phyloP scores from a whole-genome alignment of 306 rosid genomes.

The Luffa aegyptiaca region DNA sequence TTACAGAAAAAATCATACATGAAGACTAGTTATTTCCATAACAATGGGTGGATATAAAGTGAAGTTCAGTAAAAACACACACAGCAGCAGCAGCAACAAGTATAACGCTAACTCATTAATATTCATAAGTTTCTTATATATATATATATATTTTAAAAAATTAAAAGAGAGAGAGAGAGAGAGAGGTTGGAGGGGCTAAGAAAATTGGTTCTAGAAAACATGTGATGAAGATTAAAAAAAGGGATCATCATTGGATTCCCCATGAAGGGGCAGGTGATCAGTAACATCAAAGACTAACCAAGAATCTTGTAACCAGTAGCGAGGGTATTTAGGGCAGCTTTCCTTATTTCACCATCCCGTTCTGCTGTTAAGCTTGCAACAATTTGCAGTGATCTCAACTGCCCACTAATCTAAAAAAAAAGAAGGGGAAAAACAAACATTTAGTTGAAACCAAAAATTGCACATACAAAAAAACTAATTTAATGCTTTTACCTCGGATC shows the following conservation, averaged over 20 bases:
- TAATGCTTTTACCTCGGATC: conserved; percentile 54
- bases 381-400: conserved; percentile 77
- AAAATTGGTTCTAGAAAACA: not conserved
- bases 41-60: not conserved
- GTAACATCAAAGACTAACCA: conserved; percentile 42
- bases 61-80: not conserved
- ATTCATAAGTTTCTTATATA: too few species aligned
- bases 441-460: not conserved
- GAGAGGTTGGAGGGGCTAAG: not conserved
- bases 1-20: not conserved
- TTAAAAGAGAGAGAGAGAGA: too few species aligned
- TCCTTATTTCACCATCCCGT: conserved; percentile 91
- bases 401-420: conserved; percentile 71
- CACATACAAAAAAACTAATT: not conserved
- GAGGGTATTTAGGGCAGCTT: conserved; percentile 89
- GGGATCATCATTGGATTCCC: not conserved
- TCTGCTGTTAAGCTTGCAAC: conserved; percentile 97
- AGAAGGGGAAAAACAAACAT: not conserved
- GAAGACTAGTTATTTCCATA: not conserved
- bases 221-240: not conserved
- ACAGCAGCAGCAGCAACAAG: not conserved
- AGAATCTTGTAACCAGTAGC: conserved; percentile 98
- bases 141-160: too few species aligned
- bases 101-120: too few species aligned
- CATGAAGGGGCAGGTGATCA: not conserved